Evolutionary conservation across 805 yeast genomes (phyloP), one percentile per base, ranked within the genome.

Genomic region (Wickerhamiella lipophila): DNA sequence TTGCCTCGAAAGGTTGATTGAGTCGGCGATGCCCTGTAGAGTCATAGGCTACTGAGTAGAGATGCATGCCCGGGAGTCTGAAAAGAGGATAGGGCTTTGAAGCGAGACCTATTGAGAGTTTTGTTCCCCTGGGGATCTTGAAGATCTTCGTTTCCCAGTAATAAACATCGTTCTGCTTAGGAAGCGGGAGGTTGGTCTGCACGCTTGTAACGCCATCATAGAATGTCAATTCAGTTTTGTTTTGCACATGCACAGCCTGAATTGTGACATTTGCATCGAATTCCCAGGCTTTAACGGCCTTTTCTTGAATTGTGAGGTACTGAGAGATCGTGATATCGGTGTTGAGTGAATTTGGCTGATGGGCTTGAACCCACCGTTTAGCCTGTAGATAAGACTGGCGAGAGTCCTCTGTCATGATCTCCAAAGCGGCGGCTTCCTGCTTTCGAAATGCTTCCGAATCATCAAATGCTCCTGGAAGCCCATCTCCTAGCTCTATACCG

Each of bases 41-140:
- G 53, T 87, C 96, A 64, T 89, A 92, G n/a, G 87, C 75, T 3
- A 86, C 70, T 0, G 96, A 85, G 62, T 78, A 81, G 39, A 80
- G 73, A 58, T 87, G 95, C 59, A 92, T 75, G 0, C 98, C 98
- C 0, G 98, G 97, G 35, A 92, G 68, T 56, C 96, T 71, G 65
- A 92, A 92, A 65, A 81, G 78, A 1, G 98, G 98, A 59, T 92
- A 92, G 6, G 98, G 98, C 53, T 78, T 76, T 0, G 94, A 77
- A 0, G 88, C 74, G 2, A 92, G 60, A 0, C 98, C 98, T 16
- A 92, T 70, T 0, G 95, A 77, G 1, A 89, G 56, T 19, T 49
- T 52, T 0, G 75, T 64, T 38, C 62, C 66, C n/a, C 56, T 61
- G 1, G 82, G 78, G 47, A 75, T 70, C 35, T 81, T 86, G 64